These are phyloP conservation scores for Arthroderma sp. DNA, from an alignment of 2,329 filamentous ascomycete genomes.

Conservation along the genomic window DNA sequence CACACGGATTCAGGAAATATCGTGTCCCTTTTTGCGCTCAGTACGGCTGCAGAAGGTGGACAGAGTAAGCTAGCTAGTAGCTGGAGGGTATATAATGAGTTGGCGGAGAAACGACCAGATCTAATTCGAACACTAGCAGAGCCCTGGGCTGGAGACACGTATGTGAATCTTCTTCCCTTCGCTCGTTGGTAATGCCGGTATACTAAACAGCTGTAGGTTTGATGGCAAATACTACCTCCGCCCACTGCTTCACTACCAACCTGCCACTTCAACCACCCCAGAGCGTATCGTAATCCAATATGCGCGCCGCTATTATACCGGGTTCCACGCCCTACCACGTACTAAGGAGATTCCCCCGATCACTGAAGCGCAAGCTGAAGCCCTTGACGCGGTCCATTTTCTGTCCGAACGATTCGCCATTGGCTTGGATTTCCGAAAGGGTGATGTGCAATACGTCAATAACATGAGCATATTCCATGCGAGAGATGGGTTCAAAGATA, in stretches of 20 bases:
- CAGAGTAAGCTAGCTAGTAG: constrained; percentile 40
- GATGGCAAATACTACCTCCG: constrained; percentile 19
- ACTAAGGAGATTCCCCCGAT: constrained; percentile 34
- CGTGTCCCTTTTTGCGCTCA: constrained; percentile 36
- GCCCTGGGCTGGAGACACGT: constrained; percentile 37
- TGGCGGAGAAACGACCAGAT: constrained; percentile 40
- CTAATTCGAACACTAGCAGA: constrained; percentile 36
- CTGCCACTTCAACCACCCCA: no score
- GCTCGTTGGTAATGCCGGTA: not conserved
- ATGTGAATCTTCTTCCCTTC: constrained; percentile 6
- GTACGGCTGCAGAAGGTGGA: constrained; percentile 37
- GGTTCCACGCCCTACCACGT: constrained; percentile 32
- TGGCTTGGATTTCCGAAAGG: constrained; percentile 33
- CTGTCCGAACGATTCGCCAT: constrained; percentile 32
- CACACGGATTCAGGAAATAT: constrained; percentile 45
- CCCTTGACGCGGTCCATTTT: constrained; percentile 39
- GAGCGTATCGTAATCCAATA: no score
- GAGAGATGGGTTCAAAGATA: constrained; percentile 33
- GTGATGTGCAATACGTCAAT: constrained; percentile 41
- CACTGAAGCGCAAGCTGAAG: constrained; percentile 40
- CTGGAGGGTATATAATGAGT: constrained; percentile 43
- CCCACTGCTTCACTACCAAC: constrained; percentile 16
- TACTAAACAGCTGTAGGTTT: not conserved
- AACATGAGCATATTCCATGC: constrained; percentile 41
- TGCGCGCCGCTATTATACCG: constrained; percentile 42